Conservation (phyloP, 257 asterid species). For the Ballota nigra region DNA sequence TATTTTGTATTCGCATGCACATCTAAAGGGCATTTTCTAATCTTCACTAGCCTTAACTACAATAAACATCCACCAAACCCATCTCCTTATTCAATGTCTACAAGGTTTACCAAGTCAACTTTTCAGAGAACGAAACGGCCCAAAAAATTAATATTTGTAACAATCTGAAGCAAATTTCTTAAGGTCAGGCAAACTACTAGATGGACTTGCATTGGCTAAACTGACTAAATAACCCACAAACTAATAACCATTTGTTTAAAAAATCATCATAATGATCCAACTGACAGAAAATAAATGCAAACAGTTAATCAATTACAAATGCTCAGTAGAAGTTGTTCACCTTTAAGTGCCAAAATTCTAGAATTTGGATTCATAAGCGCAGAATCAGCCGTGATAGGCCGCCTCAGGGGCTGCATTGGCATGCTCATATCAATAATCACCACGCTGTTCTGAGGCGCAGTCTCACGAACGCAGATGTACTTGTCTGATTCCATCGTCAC, state of each 20-base stretch:
- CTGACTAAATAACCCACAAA: neutral
- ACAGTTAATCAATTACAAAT: neutral
- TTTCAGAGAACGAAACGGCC: neutral
- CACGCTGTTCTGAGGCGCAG: slow-evolving; percentile 92
- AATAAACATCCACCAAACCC: neutral
- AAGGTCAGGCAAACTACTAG: slow-evolving; percentile 9
- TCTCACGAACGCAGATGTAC: slow-evolving; percentile 96
- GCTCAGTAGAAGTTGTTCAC: slow-evolving; percentile 33
- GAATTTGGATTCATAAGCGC: slow-evolving; percentile 97
- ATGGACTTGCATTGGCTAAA: neutral
- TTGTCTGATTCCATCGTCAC: slow-evolving; percentile 99
- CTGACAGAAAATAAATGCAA: neutral
- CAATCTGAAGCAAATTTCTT: neutral
- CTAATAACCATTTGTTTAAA: neutral
- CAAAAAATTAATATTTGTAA: neutral
- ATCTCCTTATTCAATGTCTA: slow-evolving; percentile 8
- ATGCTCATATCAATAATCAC: slow-evolving; percentile 92
- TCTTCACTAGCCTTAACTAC: slow-evolving; percentile 3
- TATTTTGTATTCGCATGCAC: neutral
- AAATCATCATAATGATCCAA: neutral
- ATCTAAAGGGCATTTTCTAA: neutral
- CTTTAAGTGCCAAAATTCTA: slow-evolving; percentile 90
- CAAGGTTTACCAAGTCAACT: neutral
- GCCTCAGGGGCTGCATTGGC: slow-evolving; percentile 96
- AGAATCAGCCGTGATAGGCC: slow-evolving; percentile 98